phyloP scores from a whole-genome alignment of 169 alveolate genomes.

The Plasmodium malariae region DNA sequence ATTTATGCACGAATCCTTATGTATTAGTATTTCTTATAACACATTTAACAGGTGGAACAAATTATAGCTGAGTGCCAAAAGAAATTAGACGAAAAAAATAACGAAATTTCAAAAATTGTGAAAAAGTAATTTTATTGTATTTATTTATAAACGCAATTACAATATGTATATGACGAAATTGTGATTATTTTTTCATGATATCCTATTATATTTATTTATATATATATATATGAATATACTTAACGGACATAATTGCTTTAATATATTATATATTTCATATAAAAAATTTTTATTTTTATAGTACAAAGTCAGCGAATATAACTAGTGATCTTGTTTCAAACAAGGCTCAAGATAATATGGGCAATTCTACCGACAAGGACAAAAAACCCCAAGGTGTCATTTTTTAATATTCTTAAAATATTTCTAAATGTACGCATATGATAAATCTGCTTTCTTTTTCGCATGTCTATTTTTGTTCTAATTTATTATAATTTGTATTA shows the following conservation, averaged over 20 bases:
- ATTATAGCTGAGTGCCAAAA: slow-evolving; percentile 70
- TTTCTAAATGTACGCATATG: not conserved
- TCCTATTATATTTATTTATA: not conserved
- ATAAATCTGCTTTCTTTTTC: slow-evolving; percentile 6
- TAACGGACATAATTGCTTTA: not conserved
- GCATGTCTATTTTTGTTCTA: not conserved
- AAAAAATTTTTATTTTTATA: slow-evolving; percentile 12
- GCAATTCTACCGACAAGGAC: slow-evolving; percentile 22
- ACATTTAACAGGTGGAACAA: slow-evolving; percentile 54
- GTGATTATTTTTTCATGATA: not conserved
- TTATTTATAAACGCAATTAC: not conserved
- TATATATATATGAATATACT: not conserved
- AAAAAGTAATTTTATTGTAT: slow-evolving; percentile 53
- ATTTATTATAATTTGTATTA: slow-evolving; percentile 15
- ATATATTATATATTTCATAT: not conserved
- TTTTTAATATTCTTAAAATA: slow-evolving; percentile 11
- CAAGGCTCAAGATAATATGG: slow-evolving; percentile 12
- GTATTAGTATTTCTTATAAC: not conserved
- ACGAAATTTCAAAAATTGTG: slow-evolving; percentile 51
- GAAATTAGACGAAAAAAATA: slow-evolving; percentile 65
- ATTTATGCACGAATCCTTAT: not conserved
- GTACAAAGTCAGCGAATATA: slow-evolving; percentile 30
- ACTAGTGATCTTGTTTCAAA: slow-evolving; percentile 5
- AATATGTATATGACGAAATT: not conserved
- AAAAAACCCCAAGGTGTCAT: slow-evolving; percentile 29